Conservation (phyloP, 2,329 filamentous ascomycete genomes). For the Microdochium paspali region DNA sequence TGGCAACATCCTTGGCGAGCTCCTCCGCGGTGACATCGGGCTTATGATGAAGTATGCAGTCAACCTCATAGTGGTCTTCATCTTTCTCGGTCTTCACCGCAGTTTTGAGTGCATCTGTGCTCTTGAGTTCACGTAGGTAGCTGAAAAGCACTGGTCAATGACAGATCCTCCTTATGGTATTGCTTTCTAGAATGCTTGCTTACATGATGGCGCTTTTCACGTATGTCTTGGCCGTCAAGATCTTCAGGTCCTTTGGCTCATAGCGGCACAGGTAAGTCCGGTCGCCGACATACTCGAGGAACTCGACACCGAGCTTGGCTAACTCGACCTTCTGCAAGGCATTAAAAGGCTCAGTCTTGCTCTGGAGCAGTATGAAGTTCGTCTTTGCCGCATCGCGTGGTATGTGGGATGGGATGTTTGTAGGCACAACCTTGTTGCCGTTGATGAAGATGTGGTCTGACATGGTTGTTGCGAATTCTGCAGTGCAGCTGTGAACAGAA, state of each 20-base stretch:
- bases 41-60: neutral
- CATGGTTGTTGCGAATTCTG: neutral
- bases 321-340: neutral
- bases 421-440: neutral
- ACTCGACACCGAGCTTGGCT: neutral
- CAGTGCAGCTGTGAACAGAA: neutral
- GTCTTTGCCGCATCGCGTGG: neutral
- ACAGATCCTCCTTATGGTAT: neutral
- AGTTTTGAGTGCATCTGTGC: neutral
- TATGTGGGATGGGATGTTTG: neutral
- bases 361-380: neutral
- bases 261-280: neutral
- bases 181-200: neutral
- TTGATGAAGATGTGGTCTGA: neutral
- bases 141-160: neutral
- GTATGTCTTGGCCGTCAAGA: neutral
- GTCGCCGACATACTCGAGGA: neutral
- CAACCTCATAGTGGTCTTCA: neutral
- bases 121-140: neutral
- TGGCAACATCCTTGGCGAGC: neutral
- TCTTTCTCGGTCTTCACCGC: neutral
- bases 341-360: neutral
- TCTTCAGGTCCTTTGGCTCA: neutral
- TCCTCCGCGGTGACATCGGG: neutral
- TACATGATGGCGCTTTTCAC: neutral